These are phyloP conservation scores for Sanghuangporus weigelae DNA, from an alignment of 1,284 basidiomycete genomes.

Conservation along the genomic window DNA sequence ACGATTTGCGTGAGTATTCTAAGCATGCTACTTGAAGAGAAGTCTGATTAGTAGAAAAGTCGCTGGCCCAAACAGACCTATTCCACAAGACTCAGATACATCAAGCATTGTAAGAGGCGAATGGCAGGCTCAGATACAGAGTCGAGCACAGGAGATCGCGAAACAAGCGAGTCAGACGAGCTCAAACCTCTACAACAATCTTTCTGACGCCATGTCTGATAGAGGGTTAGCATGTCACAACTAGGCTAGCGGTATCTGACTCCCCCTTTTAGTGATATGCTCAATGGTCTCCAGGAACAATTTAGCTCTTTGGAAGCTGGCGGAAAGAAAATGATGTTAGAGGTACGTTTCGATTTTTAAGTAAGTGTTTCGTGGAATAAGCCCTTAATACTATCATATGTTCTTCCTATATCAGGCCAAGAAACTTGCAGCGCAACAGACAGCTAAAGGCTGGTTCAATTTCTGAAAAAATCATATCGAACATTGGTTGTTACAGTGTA, in stretches of 20 bases:
- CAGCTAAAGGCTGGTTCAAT: constrained; percentile 58
- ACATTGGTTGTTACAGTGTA: too few relatives aligned
- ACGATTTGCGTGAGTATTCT: constrained; percentile 45
- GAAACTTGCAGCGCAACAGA: constrained; percentile 52
- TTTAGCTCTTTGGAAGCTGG: constrained; percentile 59
- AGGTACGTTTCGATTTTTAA: constrained; percentile 36
- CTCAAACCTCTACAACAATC: constrained; percentile 39
- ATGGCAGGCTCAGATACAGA: constrained; percentile 20
- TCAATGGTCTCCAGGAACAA: constrained; percentile 54
- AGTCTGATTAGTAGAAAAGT: constrained; percentile 33
- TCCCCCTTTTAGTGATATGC: constrained; percentile 40
- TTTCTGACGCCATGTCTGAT: constrained; percentile 54
- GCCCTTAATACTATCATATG: background rate
- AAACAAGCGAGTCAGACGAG: constrained; percentile 17
- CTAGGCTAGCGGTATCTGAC: background rate
- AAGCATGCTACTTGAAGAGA: background rate
- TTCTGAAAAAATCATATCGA: constrained; percentile 17
- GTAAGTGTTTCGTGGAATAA: background rate
- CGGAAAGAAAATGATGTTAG: constrained; percentile 57
- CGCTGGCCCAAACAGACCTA: constrained; percentile 56
- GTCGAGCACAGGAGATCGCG: constrained; percentile 23
- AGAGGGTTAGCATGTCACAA: constrained; percentile 43
- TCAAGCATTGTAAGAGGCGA: constrained; percentile 24
- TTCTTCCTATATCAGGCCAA: constrained; percentile 43
- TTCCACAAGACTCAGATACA: constrained; percentile 24